phyloP scores from a whole-genome alignment of 768 basidiomycete species.

The Sarcomyxa edulis region DNA sequence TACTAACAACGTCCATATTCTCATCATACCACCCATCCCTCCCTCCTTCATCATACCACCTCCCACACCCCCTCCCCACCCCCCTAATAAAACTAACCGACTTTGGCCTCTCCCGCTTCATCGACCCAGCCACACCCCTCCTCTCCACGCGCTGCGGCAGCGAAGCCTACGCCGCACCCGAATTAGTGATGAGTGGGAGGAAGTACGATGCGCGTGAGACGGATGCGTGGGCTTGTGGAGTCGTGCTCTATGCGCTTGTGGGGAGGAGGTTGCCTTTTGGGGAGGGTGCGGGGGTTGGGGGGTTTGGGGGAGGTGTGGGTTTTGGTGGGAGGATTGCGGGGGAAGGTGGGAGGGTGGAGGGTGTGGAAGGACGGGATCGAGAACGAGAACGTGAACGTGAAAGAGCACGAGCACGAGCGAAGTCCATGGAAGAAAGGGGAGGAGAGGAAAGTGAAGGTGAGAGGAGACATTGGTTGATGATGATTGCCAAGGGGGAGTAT shows the following conservation, averaged over 20 bases:
- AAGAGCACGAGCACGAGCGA: no score
- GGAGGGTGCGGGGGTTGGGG: no score
- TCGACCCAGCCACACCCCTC: conserved; percentile 56
- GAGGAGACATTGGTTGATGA: no score
- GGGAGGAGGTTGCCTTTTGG: no score
- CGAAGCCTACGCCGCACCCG: conserved; percentile 84
- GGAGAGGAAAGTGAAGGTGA: no score
- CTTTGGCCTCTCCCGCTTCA: conserved; percentile 85
- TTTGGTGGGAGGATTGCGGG: conserved; percentile 20
- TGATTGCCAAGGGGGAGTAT: no score
- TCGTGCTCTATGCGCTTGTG: no score
- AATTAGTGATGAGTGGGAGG: conserved; percentile 51
- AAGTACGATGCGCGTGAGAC: conserved; percentile 68
- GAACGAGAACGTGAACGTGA: no score
- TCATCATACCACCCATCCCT: conserved; percentile 11
- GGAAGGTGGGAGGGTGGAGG: neutral
- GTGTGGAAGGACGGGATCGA: conserved; percentile 50
- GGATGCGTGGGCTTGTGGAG: conserved; percentile 87
- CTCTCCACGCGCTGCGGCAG: conserved; percentile 81
- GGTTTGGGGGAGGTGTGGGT: conserved; percentile 48
- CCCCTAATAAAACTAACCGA: conserved; percentile 82
- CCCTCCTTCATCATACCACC: conserved; percentile 26
- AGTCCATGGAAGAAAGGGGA: no score
- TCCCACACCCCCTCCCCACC: conserved; percentile 32
- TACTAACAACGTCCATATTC: conserved; percentile 50